phyloP scores from a whole-genome alignment of 2,329 filamentous ascomycete genomes.

The Aspergillus oerlinghausenensis region DNA sequence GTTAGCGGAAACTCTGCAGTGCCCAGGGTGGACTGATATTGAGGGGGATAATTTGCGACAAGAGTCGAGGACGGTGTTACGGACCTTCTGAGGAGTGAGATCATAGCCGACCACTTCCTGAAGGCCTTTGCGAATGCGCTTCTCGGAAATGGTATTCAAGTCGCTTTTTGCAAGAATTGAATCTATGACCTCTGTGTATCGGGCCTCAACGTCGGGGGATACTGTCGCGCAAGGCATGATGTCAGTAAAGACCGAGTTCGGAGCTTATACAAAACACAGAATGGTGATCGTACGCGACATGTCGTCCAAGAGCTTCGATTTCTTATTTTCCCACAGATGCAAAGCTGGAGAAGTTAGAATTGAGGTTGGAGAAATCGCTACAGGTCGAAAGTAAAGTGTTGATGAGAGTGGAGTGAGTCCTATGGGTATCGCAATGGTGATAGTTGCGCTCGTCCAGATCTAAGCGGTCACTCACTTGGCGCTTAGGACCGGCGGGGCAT shows the following conservation, averaged over 20 bases:
- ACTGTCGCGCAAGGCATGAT: constrained; percentile 35
- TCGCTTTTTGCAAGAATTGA: constrained; percentile 57
- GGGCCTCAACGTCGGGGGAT: constrained; percentile 44
- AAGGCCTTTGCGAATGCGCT: constrained; percentile 60
- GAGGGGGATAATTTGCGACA: constrained; percentile 6
- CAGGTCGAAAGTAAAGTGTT: background rate
- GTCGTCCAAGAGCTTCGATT: constrained; percentile 14
- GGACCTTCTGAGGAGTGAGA: constrained; percentile 58
- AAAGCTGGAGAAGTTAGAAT: background rate
- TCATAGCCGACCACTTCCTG: constrained; percentile 59
- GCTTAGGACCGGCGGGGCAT: constrained; percentile 38
- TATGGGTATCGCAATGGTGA: constrained; percentile 5
- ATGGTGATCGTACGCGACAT: constrained; percentile 35
- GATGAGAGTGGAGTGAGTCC: constrained; percentile 1
- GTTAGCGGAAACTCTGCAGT: constrained; percentile 11
- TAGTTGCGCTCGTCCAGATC: constrained; percentile 17
- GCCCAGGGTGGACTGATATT: background rate
- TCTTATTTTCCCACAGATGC: background rate
- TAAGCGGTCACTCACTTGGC: constrained; percentile 26
- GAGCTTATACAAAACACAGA: constrained; percentile 18
- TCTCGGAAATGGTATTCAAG: constrained; percentile 61
- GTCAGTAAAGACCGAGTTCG: constrained; percentile 18
- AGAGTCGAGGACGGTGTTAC: constrained; percentile 9
- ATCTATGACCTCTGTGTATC: constrained; percentile 59
- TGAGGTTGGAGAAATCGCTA: constrained; percentile 11